Conservation (phyloP, 805 yeast genomes). For the Debaryomyces tyrocola region DNA sequence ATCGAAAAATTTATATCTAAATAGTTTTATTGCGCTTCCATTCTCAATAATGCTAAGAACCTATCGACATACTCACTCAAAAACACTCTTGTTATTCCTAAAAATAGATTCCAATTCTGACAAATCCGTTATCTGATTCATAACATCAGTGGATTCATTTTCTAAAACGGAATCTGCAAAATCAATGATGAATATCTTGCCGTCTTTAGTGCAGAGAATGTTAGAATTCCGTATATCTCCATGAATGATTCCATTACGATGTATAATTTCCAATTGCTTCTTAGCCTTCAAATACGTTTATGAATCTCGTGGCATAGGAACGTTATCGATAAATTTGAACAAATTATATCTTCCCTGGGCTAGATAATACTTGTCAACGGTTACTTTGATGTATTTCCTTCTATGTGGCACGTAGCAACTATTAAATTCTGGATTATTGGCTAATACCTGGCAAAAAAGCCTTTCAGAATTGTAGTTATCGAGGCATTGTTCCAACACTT, state of each 20-base stretch:
- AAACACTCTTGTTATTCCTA: neutral
- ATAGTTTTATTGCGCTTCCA: no score
- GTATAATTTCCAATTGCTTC: neutral
- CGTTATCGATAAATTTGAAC: neutral
- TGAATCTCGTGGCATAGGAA: neutral
- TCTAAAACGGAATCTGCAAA: neutral
- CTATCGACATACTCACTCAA: no score
- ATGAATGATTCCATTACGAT: neutral
- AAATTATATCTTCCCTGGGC: neutral
- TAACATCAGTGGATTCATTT: neutral
- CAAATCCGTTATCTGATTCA: neutral
- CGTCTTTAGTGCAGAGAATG: neutral
- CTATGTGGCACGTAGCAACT: neutral
- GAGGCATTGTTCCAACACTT: neutral
- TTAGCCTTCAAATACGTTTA: neutral
- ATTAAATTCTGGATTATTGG: neutral
- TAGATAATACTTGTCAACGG: neutral
- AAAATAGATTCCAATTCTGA: neutral
- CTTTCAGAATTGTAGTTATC: neutral
- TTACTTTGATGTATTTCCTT: neutral
- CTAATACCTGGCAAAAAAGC: no score
- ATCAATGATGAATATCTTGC: neutral
- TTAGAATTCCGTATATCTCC: neutral
- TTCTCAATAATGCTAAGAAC: no score
- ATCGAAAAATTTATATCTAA: no score